Evolutionary conservation across 306 rosid species (phyloP).

Genomic region (Myrica gale): DNA sequence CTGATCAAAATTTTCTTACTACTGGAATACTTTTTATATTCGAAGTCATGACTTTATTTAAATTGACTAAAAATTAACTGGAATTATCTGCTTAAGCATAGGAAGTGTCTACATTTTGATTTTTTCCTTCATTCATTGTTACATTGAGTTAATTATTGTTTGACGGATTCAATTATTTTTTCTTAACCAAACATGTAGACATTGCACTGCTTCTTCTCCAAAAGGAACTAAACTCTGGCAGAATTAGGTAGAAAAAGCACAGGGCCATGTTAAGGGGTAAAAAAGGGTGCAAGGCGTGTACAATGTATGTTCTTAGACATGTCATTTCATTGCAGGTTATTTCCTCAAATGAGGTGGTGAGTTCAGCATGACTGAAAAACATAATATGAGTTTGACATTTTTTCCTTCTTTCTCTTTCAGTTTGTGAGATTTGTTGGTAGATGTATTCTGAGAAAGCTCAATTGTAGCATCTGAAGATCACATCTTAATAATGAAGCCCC

Average conservation of each 20-base stretch:
- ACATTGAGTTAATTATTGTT: not conserved
- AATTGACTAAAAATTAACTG: not conserved
- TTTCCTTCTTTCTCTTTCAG: not conserved
- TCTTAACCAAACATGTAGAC: slow-evolving; percentile 58
- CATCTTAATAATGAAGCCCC: not conserved
- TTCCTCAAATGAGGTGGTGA: not conserved
- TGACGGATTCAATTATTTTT: not conserved
- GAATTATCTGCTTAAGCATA: not conserved
- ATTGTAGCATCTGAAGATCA: not conserved
- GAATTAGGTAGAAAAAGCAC: too few relatives aligned
- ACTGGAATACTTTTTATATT: not conserved
- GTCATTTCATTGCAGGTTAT: not conserved
- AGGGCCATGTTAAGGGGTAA: not conserved
- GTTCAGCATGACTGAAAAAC: not conserved
- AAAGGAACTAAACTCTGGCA: too few relatives aligned
- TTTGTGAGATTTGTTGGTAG: not conserved
- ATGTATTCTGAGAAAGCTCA: not conserved
- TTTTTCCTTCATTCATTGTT: not conserved
- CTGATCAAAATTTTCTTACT: slow-evolving; percentile 1
- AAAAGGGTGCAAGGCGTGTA: not conserved
- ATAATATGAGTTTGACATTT: not conserved
- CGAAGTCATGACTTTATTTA: not conserved
- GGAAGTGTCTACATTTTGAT: slow-evolving; percentile 8
- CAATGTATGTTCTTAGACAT: not conserved
- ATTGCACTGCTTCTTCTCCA: slow-evolving; percentile 48